Base-by-base conservation (phyloP, 2,329 filamentous ascomycete species). In the Endoconidiophora polonica region DNA sequence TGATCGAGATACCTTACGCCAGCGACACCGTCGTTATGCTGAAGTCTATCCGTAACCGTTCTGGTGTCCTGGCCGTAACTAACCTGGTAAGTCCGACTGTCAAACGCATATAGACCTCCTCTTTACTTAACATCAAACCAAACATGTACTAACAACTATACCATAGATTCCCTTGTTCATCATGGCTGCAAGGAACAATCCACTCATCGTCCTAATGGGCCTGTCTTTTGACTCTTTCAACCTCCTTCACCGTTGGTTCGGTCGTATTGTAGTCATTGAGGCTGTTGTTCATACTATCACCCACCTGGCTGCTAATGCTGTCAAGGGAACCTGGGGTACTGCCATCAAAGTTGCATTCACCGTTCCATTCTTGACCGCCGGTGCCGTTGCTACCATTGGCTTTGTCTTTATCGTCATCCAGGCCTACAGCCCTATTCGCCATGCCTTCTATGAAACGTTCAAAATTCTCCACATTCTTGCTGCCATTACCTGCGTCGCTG, bases 211-310 rank as follows among this genome's bases (percentile, higher is more conserved):
- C 3, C 64, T 93, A 33, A 73, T 96, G 52, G 77, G 82, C 58
- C 82, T 96, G 62, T 90, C 85, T 63, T 98, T 95, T 66, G 91
- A 96, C 64, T 94, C 88, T 0, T 96, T 93, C 72, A 96, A 96
- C 62, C 78, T 69, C 6, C 58, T 69, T n/a, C 67, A 69, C 54
- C 65, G 85, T 56, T 91, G 85, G 84, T 74, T 86, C 55, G 86
- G 84, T 38, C 76, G 85, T 33, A 77, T 90, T 43, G 75, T 83
- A 46, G 76, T 86, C 26, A 55, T 80, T 2, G 79, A 90, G 61
- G 66, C 73, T 26, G 59, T 86, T 48, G 68, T 80, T 3, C 86
- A 93, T 64, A 81, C 79, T 4, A 59, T 77, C 29, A 49, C 54
- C 9, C 54, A 56, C 44, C 41, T 54, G 33, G 52, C 48, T 48